Evolutionary conservation across 768 basidiomycete genomes (phyloP).

Genomic region (Glaciozyma antarctica): DNA sequence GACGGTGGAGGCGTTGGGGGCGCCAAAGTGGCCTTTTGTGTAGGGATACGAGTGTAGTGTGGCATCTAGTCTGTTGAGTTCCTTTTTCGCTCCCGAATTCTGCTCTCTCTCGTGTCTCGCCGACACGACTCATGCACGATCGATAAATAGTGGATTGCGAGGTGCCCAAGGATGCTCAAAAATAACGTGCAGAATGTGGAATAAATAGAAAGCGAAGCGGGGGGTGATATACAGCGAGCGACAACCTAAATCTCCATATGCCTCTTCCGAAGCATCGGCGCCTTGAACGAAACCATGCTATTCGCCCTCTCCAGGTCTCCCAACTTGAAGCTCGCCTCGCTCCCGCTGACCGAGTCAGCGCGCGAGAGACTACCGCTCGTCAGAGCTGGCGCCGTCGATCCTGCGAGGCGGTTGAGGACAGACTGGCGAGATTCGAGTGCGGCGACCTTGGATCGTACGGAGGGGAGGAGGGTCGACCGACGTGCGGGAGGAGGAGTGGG

Average conservation of each 20-base stretch:
- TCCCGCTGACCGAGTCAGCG: slow-evolving; percentile 19
- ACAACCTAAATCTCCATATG: background rate
- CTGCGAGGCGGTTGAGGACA: slow-evolving; percentile 36
- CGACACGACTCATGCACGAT: too few relatives aligned
- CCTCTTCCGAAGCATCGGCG: slow-evolving; percentile 16
- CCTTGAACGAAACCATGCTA: slow-evolving; percentile 26
- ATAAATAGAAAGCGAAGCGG: background rate
- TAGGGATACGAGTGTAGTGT: background rate
- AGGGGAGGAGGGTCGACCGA: slow-evolving; percentile 32
- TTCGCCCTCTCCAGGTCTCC: slow-evolving; percentile 16
- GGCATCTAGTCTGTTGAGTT: background rate
- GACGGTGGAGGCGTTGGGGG: too few relatives aligned
- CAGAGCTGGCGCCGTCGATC: background rate
- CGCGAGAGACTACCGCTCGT: background rate
- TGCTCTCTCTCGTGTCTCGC: background rate
- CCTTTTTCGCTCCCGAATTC: too few relatives aligned
- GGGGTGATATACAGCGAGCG: background rate
- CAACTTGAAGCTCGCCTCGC: slow-evolving; percentile 24
- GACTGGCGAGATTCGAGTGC: slow-evolving; percentile 38
- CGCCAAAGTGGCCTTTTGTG: background rate
- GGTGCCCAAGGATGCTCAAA: background rate
- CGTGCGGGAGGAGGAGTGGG: background rate
- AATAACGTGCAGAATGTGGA: background rate
- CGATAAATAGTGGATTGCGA: background rate
- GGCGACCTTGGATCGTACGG: slow-evolving; percentile 36